Conservation (phyloP, 1,284 basidiomycete genomes). For the Cystobasidium sp. region DNA sequence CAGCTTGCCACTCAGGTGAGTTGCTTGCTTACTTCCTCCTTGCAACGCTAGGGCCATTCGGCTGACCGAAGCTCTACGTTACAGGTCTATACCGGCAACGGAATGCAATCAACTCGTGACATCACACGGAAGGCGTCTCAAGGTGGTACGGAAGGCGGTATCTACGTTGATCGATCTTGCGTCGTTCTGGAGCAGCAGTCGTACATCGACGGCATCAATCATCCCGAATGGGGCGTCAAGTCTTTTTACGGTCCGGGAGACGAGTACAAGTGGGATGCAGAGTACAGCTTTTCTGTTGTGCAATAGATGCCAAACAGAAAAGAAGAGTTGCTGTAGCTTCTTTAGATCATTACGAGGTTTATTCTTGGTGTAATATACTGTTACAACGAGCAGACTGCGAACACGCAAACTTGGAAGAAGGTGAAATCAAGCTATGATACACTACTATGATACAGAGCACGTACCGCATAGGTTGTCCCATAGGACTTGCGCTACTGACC, state of each 20-base stretch:
- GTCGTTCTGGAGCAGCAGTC: conserved; percentile 63
- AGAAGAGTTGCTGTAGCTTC: not conserved
- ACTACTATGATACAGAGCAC: conserved; percentile 5
- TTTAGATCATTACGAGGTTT: not conserved
- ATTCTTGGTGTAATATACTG: not conserved
- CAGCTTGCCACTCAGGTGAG: conserved; percentile 60
- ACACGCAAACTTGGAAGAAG: not conserved
- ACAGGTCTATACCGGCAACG: conserved; percentile 61
- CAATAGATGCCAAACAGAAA: not conserved
- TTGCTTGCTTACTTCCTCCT: not conserved
- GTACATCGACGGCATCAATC: conserved; percentile 62
- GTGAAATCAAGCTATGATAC: not conserved
- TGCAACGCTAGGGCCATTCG: not conserved
- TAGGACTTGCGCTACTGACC: not conserved
- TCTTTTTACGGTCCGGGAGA: conserved; percentile 58
- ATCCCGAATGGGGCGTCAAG: conserved; percentile 60
- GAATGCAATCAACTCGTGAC: conserved; percentile 55
- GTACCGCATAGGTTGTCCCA: conserved; percentile 6
- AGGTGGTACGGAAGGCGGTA: conserved; percentile 56
- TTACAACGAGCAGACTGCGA: not conserved
- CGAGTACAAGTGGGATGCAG: conserved; percentile 37
- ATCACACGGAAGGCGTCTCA: conserved; percentile 61
- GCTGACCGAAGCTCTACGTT: not conserved
- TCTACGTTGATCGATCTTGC: conserved; percentile 61
- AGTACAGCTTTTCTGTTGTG: conserved; percentile 26